Evolutionary conservation across 257 asterid genomes (phyloP).

Genomic region (Paulownia fortunei): DNA sequence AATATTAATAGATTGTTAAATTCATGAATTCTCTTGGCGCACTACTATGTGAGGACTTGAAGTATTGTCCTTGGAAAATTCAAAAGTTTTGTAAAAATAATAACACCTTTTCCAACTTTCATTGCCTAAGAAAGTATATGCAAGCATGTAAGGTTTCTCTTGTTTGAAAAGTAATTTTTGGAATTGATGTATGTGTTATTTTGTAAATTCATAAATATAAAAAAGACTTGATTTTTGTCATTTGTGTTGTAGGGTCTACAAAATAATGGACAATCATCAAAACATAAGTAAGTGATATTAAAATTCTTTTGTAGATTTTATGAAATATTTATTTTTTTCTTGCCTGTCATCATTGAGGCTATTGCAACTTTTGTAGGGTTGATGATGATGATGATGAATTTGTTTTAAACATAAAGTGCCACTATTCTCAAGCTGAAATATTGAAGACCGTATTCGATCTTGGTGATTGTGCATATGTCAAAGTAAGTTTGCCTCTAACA

Average conservation of each 20-base stretch:
- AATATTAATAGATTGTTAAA: neutral
- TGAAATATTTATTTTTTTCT: neutral
- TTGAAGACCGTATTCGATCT: conserved; percentile 40
- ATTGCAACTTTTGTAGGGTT: conserved; percentile 34
- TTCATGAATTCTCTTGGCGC: neutral
- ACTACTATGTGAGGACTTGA: neutral
- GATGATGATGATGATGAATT: conserved; percentile 45
- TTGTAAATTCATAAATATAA: neutral
- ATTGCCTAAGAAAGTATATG: neutral
- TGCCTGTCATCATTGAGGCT: conserved; percentile 7
- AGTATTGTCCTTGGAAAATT: neutral
- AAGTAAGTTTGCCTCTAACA: conserved; percentile 38
- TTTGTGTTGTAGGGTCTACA: conserved; percentile 39
- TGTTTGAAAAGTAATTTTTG: neutral
- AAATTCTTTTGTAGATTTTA: conserved; percentile 13
- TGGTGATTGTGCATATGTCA: conserved; percentile 57
- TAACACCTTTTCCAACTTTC: conserved; percentile 3
- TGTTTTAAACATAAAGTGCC: conserved; percentile 49
- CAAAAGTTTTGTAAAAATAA: neutral
- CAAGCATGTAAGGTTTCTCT: conserved; percentile 18
- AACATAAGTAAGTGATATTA: conserved; percentile 39
- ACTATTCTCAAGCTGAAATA: conserved; percentile 52
- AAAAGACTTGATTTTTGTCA: neutral
- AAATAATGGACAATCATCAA: conserved; percentile 23
- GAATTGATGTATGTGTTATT: conserved; percentile 1